Base-by-base conservation (phyloP, 192 early-diverging fungal genomes). In the Backusella luteola region DNA sequence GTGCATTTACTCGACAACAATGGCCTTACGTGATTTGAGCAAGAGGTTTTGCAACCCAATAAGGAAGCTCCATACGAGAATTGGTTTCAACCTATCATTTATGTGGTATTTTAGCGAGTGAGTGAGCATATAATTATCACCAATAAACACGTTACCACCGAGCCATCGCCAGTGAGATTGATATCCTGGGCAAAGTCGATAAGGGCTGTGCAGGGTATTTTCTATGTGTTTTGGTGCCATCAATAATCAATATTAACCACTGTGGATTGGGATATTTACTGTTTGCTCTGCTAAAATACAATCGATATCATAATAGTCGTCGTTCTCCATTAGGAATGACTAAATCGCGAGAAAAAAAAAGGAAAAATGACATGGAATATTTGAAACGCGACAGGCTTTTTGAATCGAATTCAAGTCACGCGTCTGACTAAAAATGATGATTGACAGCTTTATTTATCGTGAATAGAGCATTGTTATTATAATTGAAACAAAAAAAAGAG, bases 251-350 rank as follows among this genome's bases (percentile, higher is more conserved):
- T 15, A 9, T 17, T 17, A 12, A 39, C 2, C 38, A 39, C 1
- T 11, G 9, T 39, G 38, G 0, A 44, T 44, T 11, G 0, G n/a
- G 6, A 15, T n/a, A 35, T 39, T 39, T 84, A 84, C 86, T 78
- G 84, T 82, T 34, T 90, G 83, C 19, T 90, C 87, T 38, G 88
- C 84, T 34, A 90, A 73, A 34, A 90, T 90, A 69, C 81, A 83
- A 56, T 90, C 88, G 19, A 90, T 85, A 69, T 87, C 81, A 59
- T 90, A 88, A 53, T 90, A 90, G 53, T 90, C 88, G 35, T 85
- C 83, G 67, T 69, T 73, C 26, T 79, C 78, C 78, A 79, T 79
- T 42, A 6, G 15, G 29, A 49, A 17, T 17, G 36, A 44, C n/a
- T 38, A 1, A 17, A 74, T 74, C 34, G 29, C 21, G 46, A 56